Percentiles rank a stretch among this genome's conserved stretches.
Evolutionary conservation across 495 filamentous ascomycete genomes (phyloP).

Genomic region (Aspergillus ostianus): DNA sequence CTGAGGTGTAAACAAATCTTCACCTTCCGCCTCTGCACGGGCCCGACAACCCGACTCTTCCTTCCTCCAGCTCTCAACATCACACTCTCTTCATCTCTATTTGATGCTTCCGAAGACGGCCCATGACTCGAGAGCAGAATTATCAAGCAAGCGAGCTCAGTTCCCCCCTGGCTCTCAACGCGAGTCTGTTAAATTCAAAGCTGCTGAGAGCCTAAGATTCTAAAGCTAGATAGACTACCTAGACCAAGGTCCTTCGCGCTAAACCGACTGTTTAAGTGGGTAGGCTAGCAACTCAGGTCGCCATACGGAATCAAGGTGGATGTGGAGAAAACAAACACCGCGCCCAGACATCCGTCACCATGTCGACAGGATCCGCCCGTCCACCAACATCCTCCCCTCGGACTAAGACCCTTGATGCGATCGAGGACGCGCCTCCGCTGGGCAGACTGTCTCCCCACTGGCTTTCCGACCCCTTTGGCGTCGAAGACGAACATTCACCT

Average conservation of each 20-base stretch:
- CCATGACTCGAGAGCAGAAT: background rate
- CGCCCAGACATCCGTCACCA: conserved; percentile 32
- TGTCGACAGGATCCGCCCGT: conserved; percentile 34
- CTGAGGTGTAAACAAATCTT: conserved; percentile 1
- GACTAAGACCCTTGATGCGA: conserved; percentile 16
- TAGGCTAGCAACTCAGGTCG: conserved; percentile 12
- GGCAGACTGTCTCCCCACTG: conserved; percentile 26
- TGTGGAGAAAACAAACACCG: conserved; percentile 38
- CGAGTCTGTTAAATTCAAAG: background rate
- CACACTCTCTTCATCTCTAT: background rate
- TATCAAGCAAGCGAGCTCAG: background rate
- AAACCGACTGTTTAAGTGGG: conserved; percentile 16
- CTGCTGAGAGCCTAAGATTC: conserved; percentile 3
- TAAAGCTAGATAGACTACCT: conserved; percentile 3
- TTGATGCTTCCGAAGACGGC: background rate
- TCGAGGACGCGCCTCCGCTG: conserved; percentile 25
- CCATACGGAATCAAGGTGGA: conserved; percentile 11
- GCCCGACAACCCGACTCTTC: background rate
- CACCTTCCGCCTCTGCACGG: background rate
- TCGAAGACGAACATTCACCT: conserved; percentile 34
- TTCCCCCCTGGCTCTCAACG: background rate
- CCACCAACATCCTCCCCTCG: conserved; percentile 19
- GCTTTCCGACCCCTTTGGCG: conserved; percentile 35
- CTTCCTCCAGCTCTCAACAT: background rate
- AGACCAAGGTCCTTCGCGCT: conserved; percentile 6